A percentile compares a stretch with the other conserved stretches of the same genome.
These are phyloP conservation scores for Salix purpurea DNA, from an alignment of 345 rosid species.

Conservation along the genomic window DNA sequence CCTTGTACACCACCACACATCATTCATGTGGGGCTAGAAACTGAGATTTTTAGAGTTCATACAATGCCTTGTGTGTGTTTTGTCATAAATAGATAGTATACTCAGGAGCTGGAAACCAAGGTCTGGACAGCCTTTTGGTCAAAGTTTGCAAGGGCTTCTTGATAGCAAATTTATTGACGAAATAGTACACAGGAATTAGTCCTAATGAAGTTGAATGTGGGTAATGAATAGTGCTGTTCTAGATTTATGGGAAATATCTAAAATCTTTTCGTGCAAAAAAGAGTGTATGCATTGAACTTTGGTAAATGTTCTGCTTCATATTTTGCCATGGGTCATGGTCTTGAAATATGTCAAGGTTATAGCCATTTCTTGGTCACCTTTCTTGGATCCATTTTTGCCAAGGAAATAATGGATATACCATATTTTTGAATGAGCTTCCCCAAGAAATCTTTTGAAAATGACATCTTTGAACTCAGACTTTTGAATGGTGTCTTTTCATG, in stretches of 20 bases:
- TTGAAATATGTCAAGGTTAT: not conserved
- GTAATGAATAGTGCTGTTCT: not conserved
- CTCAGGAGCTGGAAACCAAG: not conserved
- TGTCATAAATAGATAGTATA: not conserved
- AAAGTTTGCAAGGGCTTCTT: not conserved
- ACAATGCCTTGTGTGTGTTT: not conserved
- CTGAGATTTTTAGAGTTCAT: not conserved
- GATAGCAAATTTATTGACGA: not conserved
- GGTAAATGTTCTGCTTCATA: not conserved
- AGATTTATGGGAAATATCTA: not conserved
- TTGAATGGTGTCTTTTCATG: not conserved
- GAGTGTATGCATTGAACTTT: not conserved
- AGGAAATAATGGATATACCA: not conserved
- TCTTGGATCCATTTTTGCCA: not conserved
- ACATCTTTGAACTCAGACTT: not conserved
- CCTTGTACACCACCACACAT: not conserved
- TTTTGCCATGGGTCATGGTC: not conserved
- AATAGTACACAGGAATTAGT: not conserved
- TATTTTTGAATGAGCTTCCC: not conserved
- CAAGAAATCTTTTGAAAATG: not conserved
- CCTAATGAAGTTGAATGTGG: not conserved
- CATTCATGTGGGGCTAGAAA: not conserved
- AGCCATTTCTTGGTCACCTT: not conserved
- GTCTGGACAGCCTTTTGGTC: not conserved
- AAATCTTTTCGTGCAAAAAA: not conserved